Evolutionary conservation across 2,329 filamentous ascomycete species (phyloP), one percentile per base, ranked within the genome.

Genomic region (Fusarium albosuccineum): DNA sequence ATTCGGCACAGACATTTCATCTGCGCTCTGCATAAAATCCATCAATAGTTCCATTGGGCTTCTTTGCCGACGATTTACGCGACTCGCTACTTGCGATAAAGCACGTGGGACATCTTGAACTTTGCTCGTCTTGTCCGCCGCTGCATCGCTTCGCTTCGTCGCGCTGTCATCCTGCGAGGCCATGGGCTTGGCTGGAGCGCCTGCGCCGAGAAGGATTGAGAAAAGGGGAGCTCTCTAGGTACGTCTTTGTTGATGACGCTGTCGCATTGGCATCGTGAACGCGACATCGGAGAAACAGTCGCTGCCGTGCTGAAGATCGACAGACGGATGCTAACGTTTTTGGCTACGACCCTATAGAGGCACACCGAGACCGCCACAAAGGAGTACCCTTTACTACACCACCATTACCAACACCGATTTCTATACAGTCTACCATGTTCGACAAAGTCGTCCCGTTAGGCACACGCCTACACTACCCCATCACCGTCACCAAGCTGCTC

Each of bases 401-500:
- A 45, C 46, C 37, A 27, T 40, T 29, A 48, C 39, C 33, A 37
- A 48, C 30, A 39, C 34, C 48, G 39, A 50, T 41, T 64, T 48
- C 39, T n/a, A 9, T 33, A 46, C 37, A 49, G 16, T 49, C 64
- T 52, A 74, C 22, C 48, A 81, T 81, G 79, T 75, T 75, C 74
- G 78, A 80, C 73, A 80, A 80, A 64, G 61, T 75, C 51, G 77
- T 90, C 59, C 82, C 79, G 57, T 76, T 89, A 59, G 87, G 87
- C 74, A 80, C 84, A 72, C 84, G 87, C 80, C 88, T 97, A 71
- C 92, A 91, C 80, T 99, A 98, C 80, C 96, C 96, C 73, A 94
- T 98, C 80, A 97, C 91, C 71, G 91, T 99, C 80, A 94, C 90
- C 73, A 91, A 93, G 79, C 86, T 98, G 64, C 87, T 95, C 70